These are phyloP conservation scores for Eutrema japonicum DNA, from an alignment of 345 rosid genomes.

Conservation along the genomic window DNA sequence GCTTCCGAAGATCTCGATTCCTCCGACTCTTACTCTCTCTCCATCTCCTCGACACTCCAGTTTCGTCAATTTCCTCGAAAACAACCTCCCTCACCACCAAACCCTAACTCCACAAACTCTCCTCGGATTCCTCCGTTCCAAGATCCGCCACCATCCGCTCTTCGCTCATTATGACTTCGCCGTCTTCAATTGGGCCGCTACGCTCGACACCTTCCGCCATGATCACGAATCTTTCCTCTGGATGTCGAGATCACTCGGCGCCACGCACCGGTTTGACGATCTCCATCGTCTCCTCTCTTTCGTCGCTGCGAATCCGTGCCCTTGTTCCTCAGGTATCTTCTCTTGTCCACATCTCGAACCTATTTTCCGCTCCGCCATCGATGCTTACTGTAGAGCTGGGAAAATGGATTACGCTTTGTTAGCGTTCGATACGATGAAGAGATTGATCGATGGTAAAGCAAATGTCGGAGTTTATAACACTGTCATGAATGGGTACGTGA, in stretches of 20 bases:
- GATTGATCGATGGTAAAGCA: constrained; percentile 73
- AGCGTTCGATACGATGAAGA: constrained; percentile 72
- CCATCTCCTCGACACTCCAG: constrained; percentile 54
- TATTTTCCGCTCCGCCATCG: constrained; percentile 58
- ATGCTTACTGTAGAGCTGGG: constrained; percentile 61
- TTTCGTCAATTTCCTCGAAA: constrained; percentile 59
- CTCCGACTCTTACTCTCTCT: constrained; percentile 66
- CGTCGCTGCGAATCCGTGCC: constrained; percentile 68
- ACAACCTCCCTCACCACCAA: constrained; percentile 57
- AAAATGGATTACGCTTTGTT: constrained; percentile 57
- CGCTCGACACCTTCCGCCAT: constrained; percentile 74
- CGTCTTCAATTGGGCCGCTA: constrained; percentile 80
- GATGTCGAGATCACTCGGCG: constrained; percentile 74
- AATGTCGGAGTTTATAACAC: constrained; percentile 59
- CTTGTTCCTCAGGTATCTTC: constrained; percentile 87
- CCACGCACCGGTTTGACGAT: constrained; percentile 62
- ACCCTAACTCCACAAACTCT: constrained; percentile 58
- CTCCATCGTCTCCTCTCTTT: constrained; percentile 64
- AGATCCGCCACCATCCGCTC: constrained; percentile 73
- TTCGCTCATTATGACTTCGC: constrained; percentile 78
- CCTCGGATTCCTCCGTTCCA: constrained; percentile 69
- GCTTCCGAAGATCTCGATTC: constrained; percentile 40
- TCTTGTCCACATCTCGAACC: constrained; percentile 76
- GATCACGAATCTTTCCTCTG: constrained; percentile 78
- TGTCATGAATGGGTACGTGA: constrained; percentile 73